Conservation (phyloP, 768 basidiomycete genomes). For the Boletus subparvulus region DNA sequence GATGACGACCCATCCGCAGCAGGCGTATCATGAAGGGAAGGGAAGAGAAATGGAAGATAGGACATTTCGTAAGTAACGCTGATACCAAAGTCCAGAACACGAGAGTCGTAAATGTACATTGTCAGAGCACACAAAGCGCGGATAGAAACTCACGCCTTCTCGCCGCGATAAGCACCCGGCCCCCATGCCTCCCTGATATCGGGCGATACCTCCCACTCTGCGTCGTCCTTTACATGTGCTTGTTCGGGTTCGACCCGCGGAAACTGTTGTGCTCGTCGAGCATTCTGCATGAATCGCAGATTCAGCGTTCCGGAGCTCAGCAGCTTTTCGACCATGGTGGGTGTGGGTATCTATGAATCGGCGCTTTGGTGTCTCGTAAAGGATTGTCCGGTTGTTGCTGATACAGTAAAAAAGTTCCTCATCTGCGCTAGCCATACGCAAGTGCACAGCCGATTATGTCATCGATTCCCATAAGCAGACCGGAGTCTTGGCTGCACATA, state of each 20-base stretch:
- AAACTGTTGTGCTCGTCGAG: constrained; percentile 52
- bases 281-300: constrained; percentile 74
- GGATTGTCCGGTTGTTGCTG: neutral
- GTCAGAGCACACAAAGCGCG: constrained; percentile 7
- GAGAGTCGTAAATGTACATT: constrained; percentile 20
- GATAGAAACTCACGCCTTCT: constrained; percentile 28
- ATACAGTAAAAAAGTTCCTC: neutral
- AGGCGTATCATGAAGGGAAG: constrained; percentile 32
- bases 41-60: constrained; percentile 65
- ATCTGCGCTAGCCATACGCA: neutral
- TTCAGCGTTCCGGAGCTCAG: constrained; percentile 65
- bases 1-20: constrained; percentile 22
- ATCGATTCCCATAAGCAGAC: constrained; percentile 15
- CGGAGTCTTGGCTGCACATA: neutral
- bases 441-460: constrained; percentile 14
- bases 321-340: constrained; percentile 40
- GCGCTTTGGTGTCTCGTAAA: neutral
- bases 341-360: neutral
- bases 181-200: constrained; percentile 57
- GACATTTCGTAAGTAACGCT: constrained; percentile 56
- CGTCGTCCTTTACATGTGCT: constrained; percentile 60
- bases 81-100: constrained; percentile 10
- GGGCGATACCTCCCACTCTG: constrained; percentile 60
- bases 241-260: constrained; percentile 50
- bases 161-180: constrained; percentile 23